Percentiles rank a stretch among this genome's conserved stretches.
Conservation (phyloP, 2,329 filamentous ascomycete species). For the Claviceps arundinis region DNA sequence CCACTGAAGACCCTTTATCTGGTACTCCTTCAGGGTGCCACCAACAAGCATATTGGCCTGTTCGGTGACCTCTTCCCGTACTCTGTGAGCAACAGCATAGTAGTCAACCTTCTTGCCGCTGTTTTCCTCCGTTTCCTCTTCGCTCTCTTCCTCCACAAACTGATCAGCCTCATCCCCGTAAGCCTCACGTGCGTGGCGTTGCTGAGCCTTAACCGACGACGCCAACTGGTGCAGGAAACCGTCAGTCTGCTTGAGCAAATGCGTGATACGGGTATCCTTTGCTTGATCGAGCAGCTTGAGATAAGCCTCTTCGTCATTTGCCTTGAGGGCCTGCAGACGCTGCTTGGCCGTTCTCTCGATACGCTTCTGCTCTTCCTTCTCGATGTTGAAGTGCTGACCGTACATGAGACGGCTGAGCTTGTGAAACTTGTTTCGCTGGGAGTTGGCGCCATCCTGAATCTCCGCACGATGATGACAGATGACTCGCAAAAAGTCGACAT, state of each 20-base stretch:
- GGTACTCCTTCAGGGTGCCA: constrained; percentile 90
- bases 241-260: constrained; percentile 91
- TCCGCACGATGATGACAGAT: constrained; percentile 74
- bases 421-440: constrained; percentile 61
- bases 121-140: constrained; percentile 53
- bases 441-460: constrained; percentile 52
- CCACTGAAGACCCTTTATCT: constrained; percentile 97
- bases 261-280: constrained; percentile 98
- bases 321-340: constrained; percentile 95
- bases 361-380: constrained; percentile 98
- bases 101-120: constrained; percentile 82
- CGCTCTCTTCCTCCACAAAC: constrained; percentile 48
- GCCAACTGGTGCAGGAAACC: constrained; percentile 94
- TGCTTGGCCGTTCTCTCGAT: constrained; percentile 97
- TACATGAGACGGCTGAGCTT: constrained; percentile 87
- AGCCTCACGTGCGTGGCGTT: constrained; percentile 65
- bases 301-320: constrained; percentile 98
- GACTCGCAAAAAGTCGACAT: constrained; percentile 78
- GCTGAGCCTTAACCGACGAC: constrained; percentile 85
- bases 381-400: constrained; percentile 83
- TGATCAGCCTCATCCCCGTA: constrained; percentile 53
- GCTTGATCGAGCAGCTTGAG: constrained; percentile 95
- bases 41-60: constrained; percentile 83
- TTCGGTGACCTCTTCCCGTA: constrained; percentile 78
- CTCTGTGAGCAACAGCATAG: constrained; percentile 92